Conservation (phyloP, 768 basidiomycete genomes). For the Rhizopogon sp. region DNA sequence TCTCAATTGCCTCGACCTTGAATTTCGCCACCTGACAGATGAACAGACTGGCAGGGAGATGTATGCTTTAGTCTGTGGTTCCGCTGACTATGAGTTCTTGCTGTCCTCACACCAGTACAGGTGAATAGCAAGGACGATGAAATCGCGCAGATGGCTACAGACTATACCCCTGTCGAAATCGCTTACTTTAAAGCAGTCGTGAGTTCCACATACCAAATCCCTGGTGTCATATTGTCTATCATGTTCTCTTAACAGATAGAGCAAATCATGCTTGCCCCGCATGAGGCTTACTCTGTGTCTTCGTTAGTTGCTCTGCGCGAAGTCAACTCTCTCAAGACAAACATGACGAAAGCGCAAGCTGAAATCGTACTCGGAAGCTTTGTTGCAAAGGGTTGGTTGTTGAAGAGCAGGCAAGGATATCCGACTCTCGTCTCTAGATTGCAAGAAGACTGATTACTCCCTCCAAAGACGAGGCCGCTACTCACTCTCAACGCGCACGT, state of each 20-base stretch:
- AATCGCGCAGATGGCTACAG: constrained; percentile 80
- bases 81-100: background rate
- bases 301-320: constrained; percentile 76
- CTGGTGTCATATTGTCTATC: background rate
- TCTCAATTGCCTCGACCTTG: constrained; percentile 67
- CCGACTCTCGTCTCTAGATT: background rate
- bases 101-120: constrained; percentile 30
- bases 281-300: constrained; percentile 69
- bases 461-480: constrained; percentile 58
- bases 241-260: constrained; percentile 55
- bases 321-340: constrained; percentile 50
- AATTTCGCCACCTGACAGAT: constrained; percentile 59
- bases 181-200: constrained; percentile 82
- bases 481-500: constrained; percentile 67
- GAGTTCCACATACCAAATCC: constrained; percentile 18
- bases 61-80: constrained; percentile 59
- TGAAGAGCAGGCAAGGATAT: constrained; percentile 63
- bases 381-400: constrained; percentile 76
- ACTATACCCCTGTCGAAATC: constrained; percentile 76
- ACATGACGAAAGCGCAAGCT: constrained; percentile 71
- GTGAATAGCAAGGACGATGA: constrained; percentile 79
- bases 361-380: constrained; percentile 73
- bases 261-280: constrained; percentile 80
- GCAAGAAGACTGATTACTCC: constrained; percentile 12
- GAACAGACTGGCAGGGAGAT: constrained; percentile 59